These are phyloP conservation scores for Phaffomyces thermotolerans DNA, from an alignment of 805 yeast species.

Conservation along the genomic window DNA sequence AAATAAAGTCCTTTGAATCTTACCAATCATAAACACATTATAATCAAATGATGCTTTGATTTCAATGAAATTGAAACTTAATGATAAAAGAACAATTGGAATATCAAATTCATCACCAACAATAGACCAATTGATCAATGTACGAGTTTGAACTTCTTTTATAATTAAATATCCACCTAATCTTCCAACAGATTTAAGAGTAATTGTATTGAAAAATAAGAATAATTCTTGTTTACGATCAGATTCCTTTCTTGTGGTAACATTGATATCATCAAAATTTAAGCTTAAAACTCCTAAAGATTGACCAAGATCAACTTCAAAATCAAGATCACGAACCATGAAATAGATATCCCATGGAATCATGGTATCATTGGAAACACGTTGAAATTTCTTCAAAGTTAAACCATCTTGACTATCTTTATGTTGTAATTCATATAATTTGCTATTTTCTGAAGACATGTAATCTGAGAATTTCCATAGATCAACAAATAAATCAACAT, in stretches of 20 bases:
- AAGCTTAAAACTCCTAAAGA: slow-evolving; percentile 65
- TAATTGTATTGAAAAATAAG: slow-evolving; percentile 47
- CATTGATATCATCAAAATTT: slow-evolving; percentile 55
- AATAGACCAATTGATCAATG: slow-evolving; percentile 67
- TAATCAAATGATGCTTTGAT: slow-evolving; percentile 71
- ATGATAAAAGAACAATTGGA: slow-evolving; percentile 61
- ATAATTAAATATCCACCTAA: slow-evolving; percentile 62
- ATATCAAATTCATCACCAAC: slow-evolving; percentile 38
- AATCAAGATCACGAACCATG: slow-evolving; percentile 42
- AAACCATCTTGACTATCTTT: slow-evolving; percentile 16
- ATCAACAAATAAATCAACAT: slow-evolving; percentile 72
- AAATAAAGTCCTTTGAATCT: slow-evolving; percentile 39
- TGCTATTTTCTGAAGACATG: slow-evolving; percentile 12
- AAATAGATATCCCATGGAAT: slow-evolving; percentile 70
- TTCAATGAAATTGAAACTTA: slow-evolving; percentile 49
- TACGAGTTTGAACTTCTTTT: slow-evolving; percentile 43
- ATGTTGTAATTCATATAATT: slow-evolving; percentile 15
- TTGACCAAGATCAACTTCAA: slow-evolving; percentile 73
- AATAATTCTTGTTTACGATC: slow-evolving; percentile 68
- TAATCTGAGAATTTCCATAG: slow-evolving; percentile 47
- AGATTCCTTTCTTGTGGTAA: slow-evolving; percentile 55
- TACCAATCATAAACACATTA: slow-evolving; percentile 71
- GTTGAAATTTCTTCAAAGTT: slow-evolving; percentile 38
- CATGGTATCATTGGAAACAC: slow-evolving; percentile 54
- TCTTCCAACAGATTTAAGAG: slow-evolving; percentile 63